Conservation (phyloP, 768 basidiomycete genomes). For the Cyclocybe cylindracea region DNA sequence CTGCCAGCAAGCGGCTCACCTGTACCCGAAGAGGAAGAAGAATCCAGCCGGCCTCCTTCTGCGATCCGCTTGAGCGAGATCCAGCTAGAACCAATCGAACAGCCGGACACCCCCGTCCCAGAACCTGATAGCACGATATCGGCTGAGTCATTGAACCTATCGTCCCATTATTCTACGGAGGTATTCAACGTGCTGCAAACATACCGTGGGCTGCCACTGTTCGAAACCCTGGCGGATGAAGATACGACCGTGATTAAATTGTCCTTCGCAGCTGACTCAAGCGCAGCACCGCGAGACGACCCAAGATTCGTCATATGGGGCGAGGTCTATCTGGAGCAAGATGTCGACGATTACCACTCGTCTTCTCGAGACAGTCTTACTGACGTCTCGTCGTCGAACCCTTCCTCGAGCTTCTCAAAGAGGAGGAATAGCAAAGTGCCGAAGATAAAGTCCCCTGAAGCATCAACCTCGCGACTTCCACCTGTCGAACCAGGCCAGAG, state of each 20-base stretch:
- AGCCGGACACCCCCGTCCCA: slow-evolving; percentile 2
- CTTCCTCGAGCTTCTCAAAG: slow-evolving; percentile 34
- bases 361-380: slow-evolving; percentile 35
- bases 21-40: slow-evolving; percentile 15
- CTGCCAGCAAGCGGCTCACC: slow-evolving; percentile 17
- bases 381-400: slow-evolving; percentile 26
- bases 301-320: slow-evolving; percentile 95
- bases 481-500: slow-evolving; percentile 32
- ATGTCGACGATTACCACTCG: slow-evolving; percentile 31
- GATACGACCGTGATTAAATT: slow-evolving; percentile 74
- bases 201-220: slow-evolving; percentile 72
- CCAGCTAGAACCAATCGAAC: no score
- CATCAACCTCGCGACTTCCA: slow-evolving; percentile 20
- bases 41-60: slow-evolving; percentile 25
- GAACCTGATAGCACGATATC: slow-evolving; percentile 29
- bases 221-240: slow-evolving; percentile 60
- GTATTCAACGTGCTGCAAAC: slow-evolving; percentile 83
- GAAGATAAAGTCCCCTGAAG: slow-evolving; percentile 32
- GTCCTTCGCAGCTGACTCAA: slow-evolving; percentile 65
- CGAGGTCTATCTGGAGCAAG: slow-evolving; percentile 40
- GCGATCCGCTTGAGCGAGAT: slow-evolving; percentile 26
- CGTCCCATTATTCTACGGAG: slow-evolving; percentile 69
- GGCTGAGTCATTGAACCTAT: slow-evolving; percentile 46
- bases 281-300: slow-evolving; percentile 78
- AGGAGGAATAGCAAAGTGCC: slow-evolving; percentile 33